phyloP scores from a whole-genome alignment of 805 yeast genomes.

The Candida sonorensis region DNA sequence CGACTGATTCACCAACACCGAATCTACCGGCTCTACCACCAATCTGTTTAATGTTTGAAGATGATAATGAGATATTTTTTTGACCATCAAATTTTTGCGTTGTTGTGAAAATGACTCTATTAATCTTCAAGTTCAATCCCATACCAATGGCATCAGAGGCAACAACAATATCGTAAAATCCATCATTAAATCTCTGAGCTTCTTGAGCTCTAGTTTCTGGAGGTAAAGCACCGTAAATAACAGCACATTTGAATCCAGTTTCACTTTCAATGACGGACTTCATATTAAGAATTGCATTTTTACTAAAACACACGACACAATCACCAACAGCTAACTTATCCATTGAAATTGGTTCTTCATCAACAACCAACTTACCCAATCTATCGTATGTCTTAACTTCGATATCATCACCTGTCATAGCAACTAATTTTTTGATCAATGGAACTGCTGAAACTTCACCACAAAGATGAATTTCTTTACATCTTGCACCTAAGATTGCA shows the following conservation, averaged over 20 bases:
- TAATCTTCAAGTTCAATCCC: conserved; percentile 87
- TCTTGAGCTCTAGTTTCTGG: conserved; percentile 89
- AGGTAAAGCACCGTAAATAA: conserved; percentile 92
- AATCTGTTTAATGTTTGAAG: conserved; percentile 79
- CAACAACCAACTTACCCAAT: conserved; percentile 62
- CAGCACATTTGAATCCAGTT: conserved; percentile 68
- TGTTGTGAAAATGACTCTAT: conserved; percentile 69
- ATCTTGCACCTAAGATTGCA: conserved; percentile 79
- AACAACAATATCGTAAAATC: conserved; percentile 72
- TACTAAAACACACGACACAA: conserved; percentile 83
- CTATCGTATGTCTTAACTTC: conserved; percentile 68
- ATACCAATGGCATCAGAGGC: conserved; percentile 98
- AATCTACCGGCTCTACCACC: conserved; percentile 96
- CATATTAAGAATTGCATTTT: conserved; percentile 58
- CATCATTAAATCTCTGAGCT: conserved; percentile 72
- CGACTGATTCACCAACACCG: conserved; percentile 30
- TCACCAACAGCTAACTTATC: conserved; percentile 60
- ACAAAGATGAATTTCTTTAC: conserved; percentile 84
- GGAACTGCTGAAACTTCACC: conserved; percentile 88
- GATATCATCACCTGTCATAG: conserved; percentile 73
- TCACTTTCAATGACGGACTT: conserved; percentile 62
- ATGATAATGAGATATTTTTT: conserved; percentile 37
- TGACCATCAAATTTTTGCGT: conserved; percentile 66
- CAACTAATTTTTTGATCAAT: conserved; percentile 49
- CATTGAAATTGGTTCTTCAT: conserved; percentile 31